Evolutionary conservation across 129 eudicot genomes (phyloP).

Genomic region (Solidago caesia): DNA sequence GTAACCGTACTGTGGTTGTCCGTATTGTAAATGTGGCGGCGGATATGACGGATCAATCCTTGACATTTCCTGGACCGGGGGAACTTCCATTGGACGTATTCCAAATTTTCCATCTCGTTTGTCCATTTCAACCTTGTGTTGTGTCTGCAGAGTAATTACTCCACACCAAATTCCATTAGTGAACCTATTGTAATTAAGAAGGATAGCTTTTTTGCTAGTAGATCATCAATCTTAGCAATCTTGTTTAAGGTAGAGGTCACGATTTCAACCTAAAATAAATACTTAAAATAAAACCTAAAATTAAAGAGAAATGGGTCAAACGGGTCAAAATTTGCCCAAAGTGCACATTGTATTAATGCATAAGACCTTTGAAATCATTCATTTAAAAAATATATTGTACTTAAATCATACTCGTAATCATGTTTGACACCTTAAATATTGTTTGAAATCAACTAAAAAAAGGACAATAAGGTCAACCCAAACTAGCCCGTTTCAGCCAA

Average conservation of each 20-base stretch:
- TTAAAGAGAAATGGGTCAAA: not conserved
- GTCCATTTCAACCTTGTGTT: constrained; percentile 97
- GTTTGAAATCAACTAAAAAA: not conserved
- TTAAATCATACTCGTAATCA: too few species aligned
- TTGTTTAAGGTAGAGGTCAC: not conserved
- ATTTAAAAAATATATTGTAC: not conserved
- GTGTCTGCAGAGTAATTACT: constrained; percentile 54
- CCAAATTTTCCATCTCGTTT: constrained; percentile 89
- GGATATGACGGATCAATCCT: constrained; percentile 81
- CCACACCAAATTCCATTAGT: not conserved
- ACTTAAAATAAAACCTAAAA: too few species aligned
- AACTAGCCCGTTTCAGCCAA: not conserved
- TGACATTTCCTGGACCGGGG: constrained; percentile 82
- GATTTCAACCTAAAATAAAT: not conserved
- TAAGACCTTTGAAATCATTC: not conserved
- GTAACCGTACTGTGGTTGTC: constrained; percentile 31
- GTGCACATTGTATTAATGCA: not conserved
- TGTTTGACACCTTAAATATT: too few species aligned
- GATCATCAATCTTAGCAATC: not conserved
- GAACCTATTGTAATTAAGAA: not conserved
- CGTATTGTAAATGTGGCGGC: constrained; percentile 48
- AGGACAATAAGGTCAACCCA: not conserved
- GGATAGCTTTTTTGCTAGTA: not conserved
- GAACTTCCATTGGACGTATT: constrained; percentile 67
- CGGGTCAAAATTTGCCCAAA: not conserved